Base-by-base conservation (phyloP, 371 early-diverging fungal species). In the Dinochytrium kinnereticum region DNA sequence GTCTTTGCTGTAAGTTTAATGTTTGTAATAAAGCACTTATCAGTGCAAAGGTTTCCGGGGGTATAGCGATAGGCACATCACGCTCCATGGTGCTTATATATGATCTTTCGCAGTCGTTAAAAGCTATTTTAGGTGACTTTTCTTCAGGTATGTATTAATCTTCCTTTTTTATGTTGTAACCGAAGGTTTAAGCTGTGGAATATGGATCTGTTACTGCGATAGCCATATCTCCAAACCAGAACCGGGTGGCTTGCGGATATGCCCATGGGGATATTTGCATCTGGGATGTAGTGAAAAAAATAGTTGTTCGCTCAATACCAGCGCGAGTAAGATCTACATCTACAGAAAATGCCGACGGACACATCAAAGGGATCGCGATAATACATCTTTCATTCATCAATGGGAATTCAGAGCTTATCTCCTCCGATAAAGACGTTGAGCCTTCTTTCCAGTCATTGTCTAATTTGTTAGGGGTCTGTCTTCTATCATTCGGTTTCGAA, bases 21-120 rank as follows among this genome's bases (percentile, higher is more conserved):
- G 17, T 39, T 70, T 19, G 26, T 67, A 57, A 13, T 76, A 30
- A n/a, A n/a, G 15, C n/a, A 37, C 51, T 1, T 69, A 30, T 50
- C 33, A 13, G 19, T 19, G 65, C 21, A 21, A 68, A 87, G 86
- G 87, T 87, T 2, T 79, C 84, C 24, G 87, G 88, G 39, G 80
- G 88, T 0, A 91, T 94, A 49, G 90, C 90, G 1, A 83, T 94
- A 55, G 94, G 93, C 19, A 94, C 93, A 0, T 91, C 91, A 0
- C 85, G 91, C 61, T 88, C 92, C 30, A 78, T 90, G 28, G 83
- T 94, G 2, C 81, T 91, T 73, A 85, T 94, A 0, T 94, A 91
- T 77, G 91, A 90, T 68, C 84, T 89, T 24, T 81, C 88, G 0
- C 94, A 93, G 72, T 82, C 85, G 28, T 75, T 92, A n/a, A 85